These are phyloP conservation scores for Coemansia erecta DNA, from an alignment of 192 early-diverging fungal species.

Conservation along the genomic window DNA sequence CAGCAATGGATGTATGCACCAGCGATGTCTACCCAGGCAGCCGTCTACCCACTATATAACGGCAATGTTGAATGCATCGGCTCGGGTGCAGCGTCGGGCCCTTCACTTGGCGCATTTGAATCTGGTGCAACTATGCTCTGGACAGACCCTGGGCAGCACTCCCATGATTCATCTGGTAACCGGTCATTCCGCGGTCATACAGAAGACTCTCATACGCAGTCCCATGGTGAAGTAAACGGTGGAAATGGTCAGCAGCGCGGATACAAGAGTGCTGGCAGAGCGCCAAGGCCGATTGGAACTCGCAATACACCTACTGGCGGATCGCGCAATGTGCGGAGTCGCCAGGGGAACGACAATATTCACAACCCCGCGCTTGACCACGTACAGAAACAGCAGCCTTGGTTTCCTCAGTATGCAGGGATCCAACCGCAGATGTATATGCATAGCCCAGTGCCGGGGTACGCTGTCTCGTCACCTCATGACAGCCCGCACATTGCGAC, in stretches of 20 bases:
- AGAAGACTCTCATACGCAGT: conserved; percentile 7
- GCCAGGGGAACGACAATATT: not conserved
- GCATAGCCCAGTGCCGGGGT: conserved; percentile 1
- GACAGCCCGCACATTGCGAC: conserved; percentile 14
- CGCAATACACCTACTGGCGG: conserved; percentile 14
- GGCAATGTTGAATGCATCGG: no score
- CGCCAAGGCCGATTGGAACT: conserved; percentile 39
- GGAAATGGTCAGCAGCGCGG: not conserved
- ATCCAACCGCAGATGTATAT: conserved; percentile 10
- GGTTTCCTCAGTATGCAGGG: not conserved
- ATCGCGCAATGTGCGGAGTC: conserved; percentile 6
- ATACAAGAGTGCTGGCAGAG: conserved; percentile 3
- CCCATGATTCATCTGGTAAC: not conserved
- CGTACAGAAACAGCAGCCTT: conserved; percentile 7
- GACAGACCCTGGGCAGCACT: conserved; percentile 11
- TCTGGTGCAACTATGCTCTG: conserved; percentile 31
- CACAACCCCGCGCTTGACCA: not conserved
- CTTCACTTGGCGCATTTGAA: conserved; percentile 19
- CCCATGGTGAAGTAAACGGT: conserved; percentile 14
- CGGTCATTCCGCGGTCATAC: conserved; percentile 1
- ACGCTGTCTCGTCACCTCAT: conserved; percentile 6
- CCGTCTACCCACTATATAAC: not conserved
- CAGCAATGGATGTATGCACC: conserved; percentile 2
- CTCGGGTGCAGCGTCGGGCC: conserved; percentile 5
- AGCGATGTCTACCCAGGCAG: not conserved